Percentiles rank a stretch among this genome's conserved stretches.
phyloP scores from a whole-genome alignment of 768 basidiomycete species.

The Clavulina sp. region DNA sequence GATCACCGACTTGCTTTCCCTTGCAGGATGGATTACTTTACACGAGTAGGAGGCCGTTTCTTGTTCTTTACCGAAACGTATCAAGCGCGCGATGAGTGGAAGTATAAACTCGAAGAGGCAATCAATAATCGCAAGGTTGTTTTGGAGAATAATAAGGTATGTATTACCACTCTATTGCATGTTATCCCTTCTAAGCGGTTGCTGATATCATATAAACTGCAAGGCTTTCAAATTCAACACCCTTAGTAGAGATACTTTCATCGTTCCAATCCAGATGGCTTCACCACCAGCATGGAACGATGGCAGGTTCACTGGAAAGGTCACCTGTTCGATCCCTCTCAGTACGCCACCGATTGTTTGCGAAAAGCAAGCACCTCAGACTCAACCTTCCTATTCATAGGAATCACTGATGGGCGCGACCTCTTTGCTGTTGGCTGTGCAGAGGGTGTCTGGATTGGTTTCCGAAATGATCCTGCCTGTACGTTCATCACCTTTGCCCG shows the following conservation, averaged over 20 bases:
- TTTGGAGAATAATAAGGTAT: conserved; percentile 72
- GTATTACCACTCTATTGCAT: background rate
- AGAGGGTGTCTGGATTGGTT: conserved; percentile 91
- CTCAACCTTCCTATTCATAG: conserved; percentile 27
- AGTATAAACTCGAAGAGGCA: conserved; percentile 75
- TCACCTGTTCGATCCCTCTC: conserved; percentile 91
- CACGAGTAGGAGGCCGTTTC: conserved; percentile 69
- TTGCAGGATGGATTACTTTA: conserved; percentile 76
- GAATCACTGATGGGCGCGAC: conserved; percentile 64
- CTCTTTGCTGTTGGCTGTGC: conserved; percentile 88
- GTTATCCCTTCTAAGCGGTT: background rate
- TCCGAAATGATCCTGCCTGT: conserved; percentile 78
- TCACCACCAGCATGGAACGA: background rate
- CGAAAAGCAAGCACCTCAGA: background rate
- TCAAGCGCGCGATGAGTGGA: conserved; percentile 69
- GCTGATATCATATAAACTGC: background rate
- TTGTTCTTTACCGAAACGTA: conserved; percentile 74
- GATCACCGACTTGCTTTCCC: conserved; percentile 74
- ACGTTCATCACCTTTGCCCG: conserved; percentile 15
- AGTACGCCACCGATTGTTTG: conserved; percentile 24
- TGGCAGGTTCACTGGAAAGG: conserved; percentile 43
- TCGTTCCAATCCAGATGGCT: conserved; percentile 51
- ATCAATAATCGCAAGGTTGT: conserved; percentile 68
- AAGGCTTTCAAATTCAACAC: conserved; percentile 80
- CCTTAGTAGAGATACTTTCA: conserved; percentile 75